Base-by-base conservation (phyloP, 352 stramenopile species). In the Saprolegnia parasitica region DNA sequence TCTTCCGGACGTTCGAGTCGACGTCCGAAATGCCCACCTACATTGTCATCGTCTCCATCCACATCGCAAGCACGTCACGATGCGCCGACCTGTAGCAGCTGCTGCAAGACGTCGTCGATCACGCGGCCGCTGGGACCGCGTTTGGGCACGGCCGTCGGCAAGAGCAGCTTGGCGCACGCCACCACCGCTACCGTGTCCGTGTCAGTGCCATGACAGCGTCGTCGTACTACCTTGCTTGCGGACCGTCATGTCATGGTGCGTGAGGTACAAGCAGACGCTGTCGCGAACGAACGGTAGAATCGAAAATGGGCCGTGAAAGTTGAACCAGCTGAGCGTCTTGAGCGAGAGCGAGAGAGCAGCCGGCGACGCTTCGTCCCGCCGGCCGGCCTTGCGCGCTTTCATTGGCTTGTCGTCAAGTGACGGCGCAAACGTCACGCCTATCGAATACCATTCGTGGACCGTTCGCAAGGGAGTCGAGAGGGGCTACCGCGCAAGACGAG, bases 241-340 rank as follows among this genome's bases (percentile, higher is more conserved):
- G 42, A 99, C 91, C 45, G 88, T 83, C 21, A 79, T 79, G 32
- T 96, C 91, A 6, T 85, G 79, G 67, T 98, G 94, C 37, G 84
- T 88, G 35, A 99, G 76, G 72, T 98, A 99, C 39, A 90, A 72
- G 1, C 89, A 78, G 40, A 98, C 93, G 35, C 97, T 96, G 72
- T 99, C 90, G 21, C 93, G 84, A 16, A 98, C 89, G 77, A 99
- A 98, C 9, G 96, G 96, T 47, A 99, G 74, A 8, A 99, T 74
- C 57, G 90, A 96, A 55, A 98, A 95, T n/a, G 83, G 93, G 15
- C 89, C 85, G 60, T 88, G 89, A 62, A 98, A 96, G 65, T 90
- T 84, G 74, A 99, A 98, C 58, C 85, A 95, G 65, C 93, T 93
- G 20, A 99, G 76, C 8, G 97, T 98, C 40, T 85, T 81, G 5